Evolutionary conservation across 2,329 filamentous ascomycete species (phyloP).

Genomic region (Colletotrichum phormii): DNA sequence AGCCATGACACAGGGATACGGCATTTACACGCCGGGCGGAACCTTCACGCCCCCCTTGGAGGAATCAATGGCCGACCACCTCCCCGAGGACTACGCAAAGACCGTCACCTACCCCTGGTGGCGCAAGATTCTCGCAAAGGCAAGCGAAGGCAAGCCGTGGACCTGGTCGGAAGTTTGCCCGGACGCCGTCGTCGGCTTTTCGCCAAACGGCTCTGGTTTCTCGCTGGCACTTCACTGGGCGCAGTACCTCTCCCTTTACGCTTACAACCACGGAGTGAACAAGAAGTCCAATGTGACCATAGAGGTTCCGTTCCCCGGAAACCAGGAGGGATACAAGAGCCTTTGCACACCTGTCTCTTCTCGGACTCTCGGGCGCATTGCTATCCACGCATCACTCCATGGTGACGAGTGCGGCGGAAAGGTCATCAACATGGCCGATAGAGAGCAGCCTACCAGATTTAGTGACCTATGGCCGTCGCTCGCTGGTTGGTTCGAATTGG

Average conservation of each 20-base stretch:
- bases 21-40: constrained; percentile 49
- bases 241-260: constrained; percentile 52
- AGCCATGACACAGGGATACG: constrained; percentile 47
- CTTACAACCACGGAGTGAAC: constrained; percentile 41
- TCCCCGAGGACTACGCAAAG: constrained; percentile 48
- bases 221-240: constrained; percentile 53
- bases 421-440: constrained; percentile 49
- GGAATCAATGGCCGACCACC: constrained; percentile 47
- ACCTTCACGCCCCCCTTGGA: constrained; percentile 47
- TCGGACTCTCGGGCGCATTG: constrained; percentile 43
- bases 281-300: not conserved
- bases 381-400: constrained; percentile 46
- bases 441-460: constrained; percentile 41
- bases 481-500: constrained; percentile 46
- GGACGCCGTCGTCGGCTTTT: constrained; percentile 52
- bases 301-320: constrained; percentile 46
- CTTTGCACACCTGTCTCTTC: constrained; percentile 48
- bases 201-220: constrained; percentile 50
- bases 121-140: constrained; percentile 44
- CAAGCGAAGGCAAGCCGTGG: constrained; percentile 46
- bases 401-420: constrained; percentile 42
- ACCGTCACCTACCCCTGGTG: constrained; percentile 50
- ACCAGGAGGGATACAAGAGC: constrained; percentile 39
- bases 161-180: constrained; percentile 53
- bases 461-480: constrained; percentile 46